Base-by-base conservation (phyloP, 805 yeast genomes). In the Hanseniaspora clermontiae region DNA sequence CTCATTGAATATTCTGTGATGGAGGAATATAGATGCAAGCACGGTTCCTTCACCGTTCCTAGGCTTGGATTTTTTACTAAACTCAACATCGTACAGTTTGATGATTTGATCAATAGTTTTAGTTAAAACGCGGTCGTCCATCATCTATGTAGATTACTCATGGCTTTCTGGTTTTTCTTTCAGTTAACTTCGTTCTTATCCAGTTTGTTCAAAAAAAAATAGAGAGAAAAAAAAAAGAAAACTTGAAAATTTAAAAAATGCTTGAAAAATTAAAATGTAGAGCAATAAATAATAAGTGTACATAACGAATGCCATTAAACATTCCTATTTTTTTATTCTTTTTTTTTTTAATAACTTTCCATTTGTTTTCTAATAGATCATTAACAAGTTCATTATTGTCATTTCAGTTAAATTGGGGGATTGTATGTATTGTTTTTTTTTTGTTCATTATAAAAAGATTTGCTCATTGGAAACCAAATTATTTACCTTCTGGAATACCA, bases 401-500 rank as follows among this genome's bases (percentile, higher is more conserved):
- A 42, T 40, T 40, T 19, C 12, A 20, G 20, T 40, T 19, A 40
- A 20, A 5, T 38, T 29, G 3, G 14, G 14, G 12, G 36, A n/a
- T 45, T 27, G 19, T 17, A 6, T 31, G 12, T 15, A 3, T 29
- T 43, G 8, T 5, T 43, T 29, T 43, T 12, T 17, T n/a, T 34
- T 32, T 46, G 6, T 5, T 17, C 17, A 32, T 8, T 31, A 20
- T 9, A 39, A 3, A 19, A 32, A 39, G 24, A 58, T 34, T 12
- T 4, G 14, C 37, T 34, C 14, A 11, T 34, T 34, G 11, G 14
- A 34, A 12, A 5, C n/a, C 15, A 14, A n/a, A 9, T 42, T 24
- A 42, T 3, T 42, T 42, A 14, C 45, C 45, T 47, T 52, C 45
- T 45, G 49, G 61, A 45, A 72, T 65, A 65, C 91, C 91, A 59